A percentile compares a stretch with the other conserved stretches of the same genome.
Evolutionary conservation across 2,329 filamentous ascomycete species (phyloP).

Genomic region (Chaetothyriales sp.): DNA sequence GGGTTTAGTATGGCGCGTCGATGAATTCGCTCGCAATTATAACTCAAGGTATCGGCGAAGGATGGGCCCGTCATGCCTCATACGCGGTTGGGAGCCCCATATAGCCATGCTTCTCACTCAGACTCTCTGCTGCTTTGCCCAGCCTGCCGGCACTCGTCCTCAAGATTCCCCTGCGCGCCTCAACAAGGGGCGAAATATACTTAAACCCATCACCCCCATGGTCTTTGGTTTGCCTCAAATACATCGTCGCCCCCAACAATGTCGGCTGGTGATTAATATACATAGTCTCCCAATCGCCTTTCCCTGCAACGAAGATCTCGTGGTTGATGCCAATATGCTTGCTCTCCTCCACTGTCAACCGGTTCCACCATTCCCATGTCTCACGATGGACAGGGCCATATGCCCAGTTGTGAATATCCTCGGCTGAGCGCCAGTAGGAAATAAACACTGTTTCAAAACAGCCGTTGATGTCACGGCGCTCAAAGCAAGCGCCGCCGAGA

Average conservation of each 20-base stretch:
- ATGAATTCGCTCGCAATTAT: too few relatives aligned
- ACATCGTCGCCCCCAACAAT: slow-evolving; percentile 4
- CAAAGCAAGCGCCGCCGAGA: slow-evolving; percentile 24
- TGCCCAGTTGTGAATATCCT: slow-evolving; percentile 40
- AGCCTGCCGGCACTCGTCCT: slow-evolving; percentile 15
- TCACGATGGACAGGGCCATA: slow-evolving; percentile 36
- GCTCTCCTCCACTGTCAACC: slow-evolving; percentile 21
- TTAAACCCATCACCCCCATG: slow-evolving; percentile 7
- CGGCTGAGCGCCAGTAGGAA: slow-evolving; percentile 40
- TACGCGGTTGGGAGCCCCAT: not conserved
- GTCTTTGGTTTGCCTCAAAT: not conserved
- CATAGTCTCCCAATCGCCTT: slow-evolving; percentile 38
- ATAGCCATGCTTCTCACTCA: not conserved
- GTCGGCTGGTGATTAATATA: slow-evolving; percentile 29
- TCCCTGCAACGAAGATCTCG: slow-evolving; percentile 38
- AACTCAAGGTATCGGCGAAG: too few relatives aligned
- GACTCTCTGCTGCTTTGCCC: slow-evolving; percentile 4
- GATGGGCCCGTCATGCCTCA: not conserved
- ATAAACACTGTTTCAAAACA: slow-evolving; percentile 30
- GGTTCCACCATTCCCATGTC: slow-evolving; percentile 39
- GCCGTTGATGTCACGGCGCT: slow-evolving; percentile 22
- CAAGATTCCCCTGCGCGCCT: slow-evolving; percentile 14
- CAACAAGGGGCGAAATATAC: slow-evolving; percentile 15
- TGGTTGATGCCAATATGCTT: slow-evolving; percentile 40
- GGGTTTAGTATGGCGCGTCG: too few relatives aligned